phyloP scores from a whole-genome alignment of 2,329 filamentous ascomycete species.

The Nemania abortiva region DNA sequence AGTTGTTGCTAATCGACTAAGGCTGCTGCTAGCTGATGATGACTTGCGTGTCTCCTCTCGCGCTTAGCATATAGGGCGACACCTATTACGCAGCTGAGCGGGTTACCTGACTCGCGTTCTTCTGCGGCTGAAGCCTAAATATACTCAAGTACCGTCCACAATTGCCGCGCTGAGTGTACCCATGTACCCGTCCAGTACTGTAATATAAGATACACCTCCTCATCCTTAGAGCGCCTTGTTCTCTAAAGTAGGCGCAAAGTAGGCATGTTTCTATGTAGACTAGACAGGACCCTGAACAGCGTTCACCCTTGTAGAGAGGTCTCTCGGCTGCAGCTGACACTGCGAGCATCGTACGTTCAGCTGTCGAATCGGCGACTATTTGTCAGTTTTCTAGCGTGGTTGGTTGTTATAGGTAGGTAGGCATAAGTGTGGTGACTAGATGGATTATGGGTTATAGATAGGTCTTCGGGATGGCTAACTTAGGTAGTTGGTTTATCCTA shows the following conservation, averaged over 20 bases:
- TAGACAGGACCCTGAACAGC: constrained; percentile 1
- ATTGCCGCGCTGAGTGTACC: background rate
- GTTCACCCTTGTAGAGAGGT: background rate
- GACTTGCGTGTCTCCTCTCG: background rate
- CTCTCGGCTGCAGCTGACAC: background rate
- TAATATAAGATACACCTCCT: background rate
- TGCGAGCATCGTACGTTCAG: background rate
- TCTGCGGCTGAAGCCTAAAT: background rate
- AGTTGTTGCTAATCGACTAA: background rate
- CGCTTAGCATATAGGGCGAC: background rate
- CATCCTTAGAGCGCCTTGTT: background rate
- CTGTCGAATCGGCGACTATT: background rate
- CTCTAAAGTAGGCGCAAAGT: no score
- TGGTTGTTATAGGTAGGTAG: background rate
- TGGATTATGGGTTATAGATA: background rate
- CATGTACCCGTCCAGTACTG: background rate
- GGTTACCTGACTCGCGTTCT: background rate
- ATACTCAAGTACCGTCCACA: background rate
- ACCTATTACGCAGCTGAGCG: background rate
- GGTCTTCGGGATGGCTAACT: background rate
- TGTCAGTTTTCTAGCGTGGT: constrained; percentile 10
- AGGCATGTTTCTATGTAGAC: no score
- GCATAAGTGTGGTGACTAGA: background rate
- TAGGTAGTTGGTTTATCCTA: constrained; percentile 4
- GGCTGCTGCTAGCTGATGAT: background rate